Percentiles rank a stretch among this genome's conserved stretches.
Evolutionary conservation across 83 land plant species (phyloP).

Genomic region (Isoetes engelmannii): DNA sequence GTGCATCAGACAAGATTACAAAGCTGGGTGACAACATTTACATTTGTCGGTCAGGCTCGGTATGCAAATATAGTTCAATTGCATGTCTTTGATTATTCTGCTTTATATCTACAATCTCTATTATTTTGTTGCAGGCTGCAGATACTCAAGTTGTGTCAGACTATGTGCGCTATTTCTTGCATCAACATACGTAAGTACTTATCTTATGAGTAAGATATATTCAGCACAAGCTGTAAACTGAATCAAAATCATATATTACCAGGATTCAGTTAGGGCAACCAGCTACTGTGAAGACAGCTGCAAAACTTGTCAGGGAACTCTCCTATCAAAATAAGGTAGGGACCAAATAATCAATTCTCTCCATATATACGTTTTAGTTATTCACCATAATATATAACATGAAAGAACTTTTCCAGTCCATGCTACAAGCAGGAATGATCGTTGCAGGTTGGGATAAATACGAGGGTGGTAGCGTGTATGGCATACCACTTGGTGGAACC

Average conservation of each 20-base stretch:
- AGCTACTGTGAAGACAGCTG: constrained; percentile 87
- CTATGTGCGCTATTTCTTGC: constrained; percentile 90
- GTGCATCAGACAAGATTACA: constrained; percentile 97
- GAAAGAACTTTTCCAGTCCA: no score
- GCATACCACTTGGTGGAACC: no score
- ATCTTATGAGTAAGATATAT: neutral
- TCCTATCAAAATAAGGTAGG: constrained; percentile 83
- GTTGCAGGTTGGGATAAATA: no score
- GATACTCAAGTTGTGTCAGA: constrained; percentile 91
- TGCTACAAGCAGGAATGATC: no score
- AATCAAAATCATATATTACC: constrained; percentile 6
- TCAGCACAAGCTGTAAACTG: neutral
- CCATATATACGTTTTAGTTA: no score
- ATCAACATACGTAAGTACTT: constrained; percentile 85
- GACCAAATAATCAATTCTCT: no score
- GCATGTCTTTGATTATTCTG: neutral
- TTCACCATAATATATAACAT: no score
- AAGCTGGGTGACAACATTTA: constrained; percentile 90
- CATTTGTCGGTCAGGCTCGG: constrained; percentile 96
- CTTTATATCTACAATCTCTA: neutral
- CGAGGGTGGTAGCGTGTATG: no score
- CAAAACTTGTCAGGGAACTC: constrained; percentile 53
- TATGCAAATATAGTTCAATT: constrained; percentile 18
- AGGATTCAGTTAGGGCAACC: constrained; percentile 92
- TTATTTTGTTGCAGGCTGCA: constrained; percentile 64